A percentile compares a stretch with the other conserved stretches of the same genome.
Evolutionary conservation across 805 yeast genomes (phyloP).

Genomic region (Zygosaccharomyces rouxii): DNA sequence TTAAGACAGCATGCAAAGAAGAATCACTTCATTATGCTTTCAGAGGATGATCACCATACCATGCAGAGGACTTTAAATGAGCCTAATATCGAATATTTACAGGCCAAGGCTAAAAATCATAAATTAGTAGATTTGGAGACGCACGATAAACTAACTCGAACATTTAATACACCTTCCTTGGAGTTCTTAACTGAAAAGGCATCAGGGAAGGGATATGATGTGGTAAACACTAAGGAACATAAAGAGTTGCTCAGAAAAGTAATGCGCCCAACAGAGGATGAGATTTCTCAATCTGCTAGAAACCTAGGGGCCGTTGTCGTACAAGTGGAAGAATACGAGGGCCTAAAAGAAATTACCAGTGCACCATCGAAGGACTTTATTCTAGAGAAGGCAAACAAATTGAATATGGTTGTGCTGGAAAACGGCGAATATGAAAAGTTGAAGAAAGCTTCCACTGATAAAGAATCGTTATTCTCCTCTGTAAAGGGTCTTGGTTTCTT

Average conservation of each 20-base stretch:
- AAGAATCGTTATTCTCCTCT: conserved; percentile 12
- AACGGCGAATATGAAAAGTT: conserved; percentile 13
- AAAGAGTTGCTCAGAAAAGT: conserved; percentile 13
- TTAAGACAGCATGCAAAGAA: conserved; percentile 5
- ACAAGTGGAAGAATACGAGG: conserved; percentile 21
- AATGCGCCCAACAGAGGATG: conserved; percentile 14
- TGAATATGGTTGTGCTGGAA: conserved; percentile 16
- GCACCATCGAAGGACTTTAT: conserved; percentile 24
- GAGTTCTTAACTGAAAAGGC: conserved; percentile 29
- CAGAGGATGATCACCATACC: conserved; percentile 1
- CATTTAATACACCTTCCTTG: conserved; percentile 18
- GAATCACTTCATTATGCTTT: conserved; percentile 1
- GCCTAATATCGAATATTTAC: conserved; percentile 17
- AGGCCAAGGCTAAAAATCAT: conserved; percentile 11
- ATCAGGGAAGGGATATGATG: conserved; percentile 19
- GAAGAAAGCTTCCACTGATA: conserved; percentile 7
- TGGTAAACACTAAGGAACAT: conserved; percentile 20
- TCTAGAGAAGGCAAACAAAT: conserved; percentile 18
- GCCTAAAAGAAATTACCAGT: conserved; percentile 18
- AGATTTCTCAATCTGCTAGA: conserved; percentile 5
- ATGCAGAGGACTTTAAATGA: conserved; percentile 2
- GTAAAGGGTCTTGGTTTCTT: conserved; percentile 16
- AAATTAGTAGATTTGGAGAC: conserved; percentile 1
- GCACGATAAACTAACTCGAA: neutral
- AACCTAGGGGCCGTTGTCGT: conserved; percentile 4